Base-by-base conservation (phyloP, 495 filamentous ascomycete species). In the Amniculicola lignicola region DNA sequence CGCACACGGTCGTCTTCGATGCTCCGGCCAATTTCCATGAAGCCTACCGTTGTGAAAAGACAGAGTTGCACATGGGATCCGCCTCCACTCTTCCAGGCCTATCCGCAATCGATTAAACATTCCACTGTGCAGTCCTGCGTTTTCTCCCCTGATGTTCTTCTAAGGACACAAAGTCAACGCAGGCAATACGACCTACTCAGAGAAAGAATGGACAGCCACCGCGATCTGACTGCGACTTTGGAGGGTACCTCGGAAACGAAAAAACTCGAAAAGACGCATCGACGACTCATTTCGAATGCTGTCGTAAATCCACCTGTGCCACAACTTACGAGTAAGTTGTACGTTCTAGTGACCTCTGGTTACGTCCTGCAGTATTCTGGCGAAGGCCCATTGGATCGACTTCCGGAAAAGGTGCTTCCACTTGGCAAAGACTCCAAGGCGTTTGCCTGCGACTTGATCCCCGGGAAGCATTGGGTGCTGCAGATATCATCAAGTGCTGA, bases 361-460 rank as follows among this genome's bases (percentile, higher is more conserved):
- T 89, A 86, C 64, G 74, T 97, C 31, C 75, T 98, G 45, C 90
- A 96, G 63, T 98, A 96, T 69, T 67, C 88, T 9, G 90, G 84
- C 9, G 82, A 88, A 15, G 94, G 93, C 2, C 74, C 82, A 31
- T 84, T 83, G 65, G 86, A 96, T 66, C 78, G 93, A 40, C 64
- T 89, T 0, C 93, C 93, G 0, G 93, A 98, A 71, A 91, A 87
- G 71, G 79, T 93, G 62, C 73, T 97, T 61, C 84, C 87, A 29
- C 74, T 98, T 22, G 87, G 86, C 1, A 86, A 85, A 53, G 81
- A 89, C 15, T 95, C 93, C 4, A 90, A 90, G 11, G 93, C 93
- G 16, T 98, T 95, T 74, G 93, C 87, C 0, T 95, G 85, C 61
- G 93, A 98, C 70, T 81, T 86, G 2, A 93, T 98, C 57, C 90